A percentile compares a stretch with the other conserved stretches of the same genome.
These are phyloP conservation scores for Paragyromitra xinjiangensis DNA, from an alignment of 495 filamentous ascomycete species.

Conservation along the genomic window DNA sequence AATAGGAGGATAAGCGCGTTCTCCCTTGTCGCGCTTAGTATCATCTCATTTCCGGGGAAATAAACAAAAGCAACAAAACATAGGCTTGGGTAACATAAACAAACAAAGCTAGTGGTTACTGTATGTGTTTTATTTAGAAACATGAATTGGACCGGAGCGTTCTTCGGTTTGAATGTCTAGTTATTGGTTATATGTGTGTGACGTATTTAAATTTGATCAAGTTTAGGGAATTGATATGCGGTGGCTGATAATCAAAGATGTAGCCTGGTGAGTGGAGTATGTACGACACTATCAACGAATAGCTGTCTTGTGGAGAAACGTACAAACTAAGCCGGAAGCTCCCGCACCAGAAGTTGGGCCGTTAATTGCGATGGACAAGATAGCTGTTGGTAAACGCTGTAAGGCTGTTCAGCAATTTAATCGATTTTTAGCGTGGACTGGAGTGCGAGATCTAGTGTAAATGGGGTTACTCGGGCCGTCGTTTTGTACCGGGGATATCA, in stretches of 20 bases:
- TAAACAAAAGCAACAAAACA: not conserved
- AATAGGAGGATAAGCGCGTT: not conserved
- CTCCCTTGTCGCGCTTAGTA: not conserved
- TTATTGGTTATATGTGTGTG: too few species aligned
- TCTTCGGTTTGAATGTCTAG: too few species aligned
- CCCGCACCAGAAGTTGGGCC: not conserved
- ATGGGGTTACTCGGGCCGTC: not conserved
- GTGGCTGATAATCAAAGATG: too few species aligned
- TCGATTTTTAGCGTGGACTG: not conserved
- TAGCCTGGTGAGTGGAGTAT: too few species aligned
- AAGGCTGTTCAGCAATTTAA: not conserved
- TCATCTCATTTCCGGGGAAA: not conserved
- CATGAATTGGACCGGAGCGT: not conserved
- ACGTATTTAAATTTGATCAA: too few species aligned
- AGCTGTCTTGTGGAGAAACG: not conserved
- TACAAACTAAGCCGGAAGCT: not conserved
- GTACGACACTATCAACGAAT: not conserved
- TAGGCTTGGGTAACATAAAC: not conserved
- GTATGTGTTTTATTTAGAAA: too few species aligned
- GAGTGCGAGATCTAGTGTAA: not conserved
- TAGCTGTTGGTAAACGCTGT: not conserved
- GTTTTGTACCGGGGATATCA: not conserved
- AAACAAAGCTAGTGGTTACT: not conserved
- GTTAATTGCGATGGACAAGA: not conserved
- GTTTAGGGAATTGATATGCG: too few species aligned